Conservation (phyloP, 306 rosid species). For the Rosa multiflora region DNA sequence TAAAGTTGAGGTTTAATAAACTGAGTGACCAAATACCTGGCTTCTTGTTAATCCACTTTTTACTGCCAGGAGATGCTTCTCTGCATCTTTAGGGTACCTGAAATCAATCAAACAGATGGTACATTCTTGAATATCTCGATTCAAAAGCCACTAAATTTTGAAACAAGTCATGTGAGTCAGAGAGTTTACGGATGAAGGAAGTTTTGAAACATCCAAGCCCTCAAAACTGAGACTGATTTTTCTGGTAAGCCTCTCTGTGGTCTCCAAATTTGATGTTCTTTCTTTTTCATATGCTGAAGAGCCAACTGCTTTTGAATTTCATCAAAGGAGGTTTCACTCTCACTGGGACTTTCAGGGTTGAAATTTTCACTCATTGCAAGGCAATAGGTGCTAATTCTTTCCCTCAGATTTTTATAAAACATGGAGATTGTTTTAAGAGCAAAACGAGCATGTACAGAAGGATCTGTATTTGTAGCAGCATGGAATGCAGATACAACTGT, state of each 20-base stretch:
- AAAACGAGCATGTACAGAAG: constrained; percentile 66
- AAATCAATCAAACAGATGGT: constrained; percentile 24
- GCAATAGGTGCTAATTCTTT: constrained; percentile 67
- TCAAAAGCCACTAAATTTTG: neutral
- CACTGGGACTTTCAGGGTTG: constrained; percentile 37
- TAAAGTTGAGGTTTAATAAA: neutral
- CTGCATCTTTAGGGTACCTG: constrained; percentile 98
- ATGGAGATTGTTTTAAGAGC: constrained; percentile 57
- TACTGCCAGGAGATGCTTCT: constrained; percentile 89
- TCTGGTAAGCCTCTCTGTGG: constrained; percentile 98
- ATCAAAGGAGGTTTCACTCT: constrained; percentile 55
- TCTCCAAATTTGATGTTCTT: constrained; percentile 82
- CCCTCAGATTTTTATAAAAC: constrained; percentile 67
- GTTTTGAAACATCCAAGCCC: constrained; percentile 96
- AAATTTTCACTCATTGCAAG: constrained; percentile 49
- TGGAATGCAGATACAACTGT: constrained; percentile 78
- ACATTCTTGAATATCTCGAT: neutral
- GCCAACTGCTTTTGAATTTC: constrained; percentile 85
- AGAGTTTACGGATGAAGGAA: constrained; percentile 91
- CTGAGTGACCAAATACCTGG: constrained; percentile 46
- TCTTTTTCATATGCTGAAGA: constrained; percentile 75
- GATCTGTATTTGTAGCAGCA: constrained; percentile 80
- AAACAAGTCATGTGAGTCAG: neutral
- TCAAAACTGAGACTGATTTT: constrained; percentile 82
- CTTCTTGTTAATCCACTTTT: constrained; percentile 93